These are phyloP conservation scores for Cryptococcus sp. DNA, from an alignment of 1,284 basidiomycete genomes.

Conservation along the genomic window DNA sequence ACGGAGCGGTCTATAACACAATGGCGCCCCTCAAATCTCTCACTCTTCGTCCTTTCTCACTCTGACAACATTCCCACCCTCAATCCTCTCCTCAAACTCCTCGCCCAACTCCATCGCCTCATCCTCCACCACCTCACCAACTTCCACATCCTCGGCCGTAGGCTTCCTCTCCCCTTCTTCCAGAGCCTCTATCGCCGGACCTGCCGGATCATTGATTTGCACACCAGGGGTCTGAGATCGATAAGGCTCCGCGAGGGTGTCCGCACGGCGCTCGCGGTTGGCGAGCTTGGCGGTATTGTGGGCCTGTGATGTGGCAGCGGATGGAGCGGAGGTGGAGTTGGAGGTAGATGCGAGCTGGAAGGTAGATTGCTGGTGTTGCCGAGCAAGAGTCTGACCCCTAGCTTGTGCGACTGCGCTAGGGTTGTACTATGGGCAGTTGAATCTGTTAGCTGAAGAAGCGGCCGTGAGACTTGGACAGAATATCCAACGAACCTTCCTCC, in stretches of 20 bases:
- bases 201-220: too few relatives aligned
- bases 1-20: too few relatives aligned
- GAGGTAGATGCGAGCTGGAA: background rate
- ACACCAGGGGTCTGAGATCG: background rate
- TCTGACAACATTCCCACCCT: constrained; percentile 4
- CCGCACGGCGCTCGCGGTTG: constrained; percentile 6
- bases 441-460: background rate
- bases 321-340: background rate
- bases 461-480: background rate
- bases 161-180: background rate
- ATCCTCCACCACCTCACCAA: constrained; percentile 8
- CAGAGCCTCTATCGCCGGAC: background rate
- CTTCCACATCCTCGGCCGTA: constrained; percentile 1
- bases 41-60: constrained; percentile 1
- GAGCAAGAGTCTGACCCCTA: too few relatives aligned
- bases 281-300: constrained; percentile 5
- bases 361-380: background rate
- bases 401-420: constrained; percentile 2
- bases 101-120: constrained; percentile 1
- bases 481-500: constrained; percentile 27
- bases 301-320: background rate
- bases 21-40: too few relatives aligned
- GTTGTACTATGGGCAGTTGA: constrained; percentile 6
- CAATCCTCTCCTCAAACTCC: constrained; percentile 9
- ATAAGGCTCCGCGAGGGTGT: constrained; percentile 2